Conservation (phyloP, 1,284 basidiomycete genomes). For the Gymnopus androsaceus region DNA sequence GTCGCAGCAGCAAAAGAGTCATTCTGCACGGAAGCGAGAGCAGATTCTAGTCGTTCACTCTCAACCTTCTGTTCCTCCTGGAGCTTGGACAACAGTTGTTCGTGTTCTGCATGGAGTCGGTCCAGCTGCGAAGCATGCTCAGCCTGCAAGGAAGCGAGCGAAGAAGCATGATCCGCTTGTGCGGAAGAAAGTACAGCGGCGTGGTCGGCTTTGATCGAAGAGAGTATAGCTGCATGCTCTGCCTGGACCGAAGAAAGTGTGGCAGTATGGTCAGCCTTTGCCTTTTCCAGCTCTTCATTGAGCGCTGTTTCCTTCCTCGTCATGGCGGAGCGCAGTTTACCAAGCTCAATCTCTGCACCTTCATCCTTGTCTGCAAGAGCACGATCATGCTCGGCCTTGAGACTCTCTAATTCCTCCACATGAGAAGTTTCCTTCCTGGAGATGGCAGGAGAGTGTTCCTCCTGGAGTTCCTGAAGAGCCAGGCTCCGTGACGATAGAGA, state of each 20-base stretch:
- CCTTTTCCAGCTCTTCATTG: constrained; percentile 43
- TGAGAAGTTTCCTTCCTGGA: constrained; percentile 65
- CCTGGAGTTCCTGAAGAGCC: constrained; percentile 63
- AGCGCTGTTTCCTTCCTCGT: constrained; percentile 9
- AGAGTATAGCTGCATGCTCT: constrained; percentile 61
- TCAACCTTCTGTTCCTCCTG: constrained; percentile 55
- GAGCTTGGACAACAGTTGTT: constrained; percentile 45
- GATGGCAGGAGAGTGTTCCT: constrained; percentile 67
- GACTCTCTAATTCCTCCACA: constrained; percentile 58
- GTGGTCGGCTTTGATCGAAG: constrained; percentile 63
- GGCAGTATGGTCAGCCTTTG: constrained; percentile 68
- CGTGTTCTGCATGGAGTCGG: constrained; percentile 47
- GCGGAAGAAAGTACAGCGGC: constrained; percentile 53
- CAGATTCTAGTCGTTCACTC: constrained; percentile 48
- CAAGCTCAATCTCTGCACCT: constrained; percentile 52
- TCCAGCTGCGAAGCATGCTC: constrained; percentile 54
- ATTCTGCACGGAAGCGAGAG: constrained; percentile 47
- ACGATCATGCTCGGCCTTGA: constrained; percentile 63
- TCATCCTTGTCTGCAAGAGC: constrained; percentile 57
- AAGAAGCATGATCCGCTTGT: constrained; percentile 60
- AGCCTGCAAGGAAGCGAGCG: constrained; percentile 62
- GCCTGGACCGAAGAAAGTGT: constrained; percentile 64
- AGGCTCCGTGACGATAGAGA: constrained; percentile 66
- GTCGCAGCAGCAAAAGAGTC: constrained; percentile 41
- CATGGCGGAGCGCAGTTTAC: constrained; percentile 38